Base-by-base conservation (phyloP, 805 yeast genomes). In the Candida cerambycidarum region DNA sequence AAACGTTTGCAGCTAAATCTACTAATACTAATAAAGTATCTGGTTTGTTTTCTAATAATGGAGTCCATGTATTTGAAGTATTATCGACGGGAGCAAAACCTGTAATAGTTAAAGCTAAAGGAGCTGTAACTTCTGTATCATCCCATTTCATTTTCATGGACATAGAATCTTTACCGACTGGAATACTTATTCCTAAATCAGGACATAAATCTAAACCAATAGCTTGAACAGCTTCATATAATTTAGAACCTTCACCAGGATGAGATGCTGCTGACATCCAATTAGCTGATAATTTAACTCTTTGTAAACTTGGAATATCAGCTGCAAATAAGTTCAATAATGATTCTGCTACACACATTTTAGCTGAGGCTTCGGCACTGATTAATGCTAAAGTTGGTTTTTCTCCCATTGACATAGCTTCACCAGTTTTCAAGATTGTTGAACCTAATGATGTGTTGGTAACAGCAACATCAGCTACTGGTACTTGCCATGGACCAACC, bases 401-500 rank as follows among this genome's bases (percentile, higher is more conserved):
- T 70, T 93, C 99, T 52, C 99, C 99, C 89, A 89, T 83, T 2
- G 98, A 90, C 69, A 93, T 69, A 7, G 98, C 96, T 71, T 93
- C 99, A 73, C 99, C 99, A n/a, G 95, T 83, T 3, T 68, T 52
- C 48, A 83, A 64, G 39, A 85, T 62, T 5, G 75, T 72, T 40
- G 81, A 85, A 59, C 97, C 97, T 39, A 89, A 74, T 1, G 97
- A 85, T 0, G 97, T 83, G 46, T 85, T 85, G 17, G 98, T 90
- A 41, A 93, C 97, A 69, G 96, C 98, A 42, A 90, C 97, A 61
- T 93, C 98, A 13, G 98, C 93, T 24, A 93, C 98, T 38, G 99
- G 99, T 8, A 86, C 93, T 74, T 93, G 99, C 98, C 98, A 93
- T 60, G 98, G 98, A 30, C 99, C 99, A 46, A 93, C 98, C 83